Conservation (phyloP, 179 eudicot species). For the Actinidia arguta region DNA sequence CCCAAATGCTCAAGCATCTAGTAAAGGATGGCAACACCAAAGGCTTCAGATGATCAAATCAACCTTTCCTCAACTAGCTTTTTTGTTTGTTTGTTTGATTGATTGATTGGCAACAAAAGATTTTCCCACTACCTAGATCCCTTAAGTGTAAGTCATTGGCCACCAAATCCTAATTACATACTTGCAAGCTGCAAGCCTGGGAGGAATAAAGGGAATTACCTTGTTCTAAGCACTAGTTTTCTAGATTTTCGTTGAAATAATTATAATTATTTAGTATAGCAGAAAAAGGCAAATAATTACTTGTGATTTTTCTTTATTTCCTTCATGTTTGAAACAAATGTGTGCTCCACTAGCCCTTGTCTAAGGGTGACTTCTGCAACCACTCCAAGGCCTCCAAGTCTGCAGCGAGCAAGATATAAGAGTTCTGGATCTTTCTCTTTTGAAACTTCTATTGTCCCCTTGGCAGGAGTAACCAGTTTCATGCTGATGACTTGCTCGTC, state of each 20-base stretch:
- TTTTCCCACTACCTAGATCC: background rate
- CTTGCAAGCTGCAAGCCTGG: constrained; percentile 2
- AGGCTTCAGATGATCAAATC: background rate
- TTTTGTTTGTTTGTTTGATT: too few species aligned
- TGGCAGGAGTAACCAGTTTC: constrained; percentile 93
- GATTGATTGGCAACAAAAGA: too few species aligned
- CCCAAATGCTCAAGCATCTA: background rate
- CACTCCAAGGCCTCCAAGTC: constrained; percentile 97
- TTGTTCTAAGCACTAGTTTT: background rate
- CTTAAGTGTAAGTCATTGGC: background rate
- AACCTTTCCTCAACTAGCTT: too few species aligned
- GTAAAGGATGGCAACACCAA: background rate
- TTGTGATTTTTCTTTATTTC: constrained; percentile 98
- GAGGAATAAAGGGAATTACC: background rate
- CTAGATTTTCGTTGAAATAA: background rate
- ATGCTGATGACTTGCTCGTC: constrained; percentile 97
- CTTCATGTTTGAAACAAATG: constrained; percentile 74
- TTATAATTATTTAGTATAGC: background rate
- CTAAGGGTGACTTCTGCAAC: constrained; percentile 98
- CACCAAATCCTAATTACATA: background rate
- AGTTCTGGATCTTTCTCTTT: constrained; percentile 93
- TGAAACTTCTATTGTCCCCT: constrained; percentile 91
- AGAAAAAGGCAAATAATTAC: constrained; percentile 49
- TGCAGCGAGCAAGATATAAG: constrained; percentile 95
- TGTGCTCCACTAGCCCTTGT: constrained; percentile 97